Evolutionary conservation across 768 basidiomycete genomes (phyloP).

Genomic region (Calocybe indica): DNA sequence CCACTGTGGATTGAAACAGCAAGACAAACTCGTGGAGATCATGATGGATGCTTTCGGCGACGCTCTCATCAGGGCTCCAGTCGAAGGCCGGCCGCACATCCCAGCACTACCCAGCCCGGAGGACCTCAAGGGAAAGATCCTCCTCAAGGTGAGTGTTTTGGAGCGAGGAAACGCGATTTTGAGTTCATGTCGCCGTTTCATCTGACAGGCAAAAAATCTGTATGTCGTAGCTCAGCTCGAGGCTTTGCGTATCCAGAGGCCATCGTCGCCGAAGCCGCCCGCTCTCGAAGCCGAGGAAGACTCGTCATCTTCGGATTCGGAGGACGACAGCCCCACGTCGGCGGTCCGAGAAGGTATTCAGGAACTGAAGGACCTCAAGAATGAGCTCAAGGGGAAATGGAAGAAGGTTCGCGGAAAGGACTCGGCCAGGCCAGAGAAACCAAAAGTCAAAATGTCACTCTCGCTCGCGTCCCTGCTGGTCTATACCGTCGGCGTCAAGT

Average conservation of each 20-base stretch:
- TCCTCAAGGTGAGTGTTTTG: slow-evolving; percentile 62
- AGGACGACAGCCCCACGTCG: slow-evolving; percentile 12
- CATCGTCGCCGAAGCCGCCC: slow-evolving; percentile 11
- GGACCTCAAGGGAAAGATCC: slow-evolving; percentile 66
- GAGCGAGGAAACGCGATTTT: neutral
- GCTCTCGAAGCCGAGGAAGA: slow-evolving; percentile 17
- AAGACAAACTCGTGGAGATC: slow-evolving; percentile 72
- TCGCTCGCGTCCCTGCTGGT: slow-evolving; percentile 72
- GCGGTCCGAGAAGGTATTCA: neutral
- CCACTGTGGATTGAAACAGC: slow-evolving; percentile 75
- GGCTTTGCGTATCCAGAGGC: slow-evolving; percentile 35
- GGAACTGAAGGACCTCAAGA: slow-evolving; percentile 6
- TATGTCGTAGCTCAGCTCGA: slow-evolving; percentile 51
- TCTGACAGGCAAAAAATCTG: slow-evolving; percentile 63
- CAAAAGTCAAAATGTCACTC: slow-evolving; percentile 67
- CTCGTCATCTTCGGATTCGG: slow-evolving; percentile 17
- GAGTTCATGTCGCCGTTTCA: neutral
- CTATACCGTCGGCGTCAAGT: slow-evolving; percentile 95
- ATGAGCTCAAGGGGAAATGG: slow-evolving; percentile 12
- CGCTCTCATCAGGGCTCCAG: slow-evolving; percentile 29
- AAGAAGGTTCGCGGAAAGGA: neutral
- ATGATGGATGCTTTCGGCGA: slow-evolving; percentile 52
- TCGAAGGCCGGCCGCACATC: slow-evolving; percentile 40
- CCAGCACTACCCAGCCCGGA: slow-evolving; percentile 77
- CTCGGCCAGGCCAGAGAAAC: slow-evolving; percentile 13